phyloP scores from a whole-genome alignment of 2,329 filamentous ascomycete species.

The Blastomyces percursus region DNA sequence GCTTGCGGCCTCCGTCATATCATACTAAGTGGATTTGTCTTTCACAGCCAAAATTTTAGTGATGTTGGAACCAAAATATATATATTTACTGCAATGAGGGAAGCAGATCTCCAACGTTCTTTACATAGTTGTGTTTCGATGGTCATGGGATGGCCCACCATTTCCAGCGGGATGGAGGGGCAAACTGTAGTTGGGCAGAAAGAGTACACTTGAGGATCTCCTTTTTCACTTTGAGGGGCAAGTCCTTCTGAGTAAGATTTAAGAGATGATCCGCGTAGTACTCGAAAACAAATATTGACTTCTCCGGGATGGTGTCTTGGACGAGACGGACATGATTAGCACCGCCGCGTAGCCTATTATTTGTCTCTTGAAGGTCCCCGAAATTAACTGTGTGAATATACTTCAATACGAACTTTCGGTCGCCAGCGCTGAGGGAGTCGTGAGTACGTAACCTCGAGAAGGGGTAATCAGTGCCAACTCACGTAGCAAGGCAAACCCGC shows the following conservation, averaged over 20 bases:
- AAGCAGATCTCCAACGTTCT: no score
- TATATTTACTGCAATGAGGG: no score
- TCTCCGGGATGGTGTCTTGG: constrained; percentile 35
- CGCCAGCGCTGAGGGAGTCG: constrained; percentile 2
- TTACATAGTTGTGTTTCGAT: no score
- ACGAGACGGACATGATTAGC: constrained; percentile 26
- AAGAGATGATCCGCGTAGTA: constrained; percentile 37
- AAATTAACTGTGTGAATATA: constrained; percentile 8
- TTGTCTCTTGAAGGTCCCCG: constrained; percentile 9
- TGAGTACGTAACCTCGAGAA: constrained; percentile 8
- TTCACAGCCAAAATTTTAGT: no score
- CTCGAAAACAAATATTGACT: constrained; percentile 38
- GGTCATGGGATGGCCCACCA: no score
- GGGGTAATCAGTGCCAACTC: constrained; percentile 3
- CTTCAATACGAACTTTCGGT: constrained; percentile 9
- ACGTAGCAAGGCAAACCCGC: constrained; percentile 6
- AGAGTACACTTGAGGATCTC: constrained; percentile 35
- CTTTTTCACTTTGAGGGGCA: constrained; percentile 31
- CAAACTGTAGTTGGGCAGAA: no score
- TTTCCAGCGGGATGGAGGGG: no score
- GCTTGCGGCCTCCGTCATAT: no score
- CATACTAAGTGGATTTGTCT: no score
- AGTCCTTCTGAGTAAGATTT: constrained; percentile 32
- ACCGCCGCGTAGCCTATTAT: constrained; percentile 12
- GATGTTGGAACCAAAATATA: no score